These are phyloP conservation scores for Nigrospora oryzae DNA, from an alignment of 2,329 filamentous ascomycete species.

Conservation along the genomic window DNA sequence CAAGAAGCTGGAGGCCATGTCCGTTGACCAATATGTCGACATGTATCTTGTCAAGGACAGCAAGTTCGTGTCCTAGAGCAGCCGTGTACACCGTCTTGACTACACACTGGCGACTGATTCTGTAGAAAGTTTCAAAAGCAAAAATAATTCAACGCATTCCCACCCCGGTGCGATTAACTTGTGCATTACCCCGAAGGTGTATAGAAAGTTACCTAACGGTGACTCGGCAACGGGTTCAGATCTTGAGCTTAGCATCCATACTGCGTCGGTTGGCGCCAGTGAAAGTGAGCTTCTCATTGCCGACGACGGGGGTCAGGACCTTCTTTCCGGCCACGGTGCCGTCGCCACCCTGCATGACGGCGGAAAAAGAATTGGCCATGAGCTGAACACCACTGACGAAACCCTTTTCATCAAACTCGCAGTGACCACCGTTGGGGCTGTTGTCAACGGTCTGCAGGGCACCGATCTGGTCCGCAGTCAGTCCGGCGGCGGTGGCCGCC, in stretches of 20 bases:
- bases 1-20: conserved; percentile 67
- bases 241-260: background rate
- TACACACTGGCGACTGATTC: too few relatives aligned
- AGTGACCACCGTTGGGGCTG: conserved; percentile 46
- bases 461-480: conserved; percentile 35
- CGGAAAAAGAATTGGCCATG: conserved; percentile 42
- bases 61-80: conserved; percentile 37
- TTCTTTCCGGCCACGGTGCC: conserved; percentile 40
- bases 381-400: conserved; percentile 50
- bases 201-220: too few relatives aligned
- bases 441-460: conserved; percentile 49
- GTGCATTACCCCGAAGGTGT: too few relatives aligned
- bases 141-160: too few relatives aligned
- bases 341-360: conserved; percentile 43
- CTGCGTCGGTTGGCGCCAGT: background rate
- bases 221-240: background rate
- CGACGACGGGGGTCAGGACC: conserved; percentile 11
- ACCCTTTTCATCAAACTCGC: conserved; percentile 45
- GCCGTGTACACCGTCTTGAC: too few relatives aligned
- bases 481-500: conserved; percentile 31
- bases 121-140: too few relatives aligned
- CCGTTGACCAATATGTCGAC: conserved; percentile 91
- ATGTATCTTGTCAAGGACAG: conserved; percentile 50
- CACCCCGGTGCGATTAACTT: too few relatives aligned
- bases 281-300: conserved; percentile 1